Evolutionary conservation across 257 asterid species (phyloP), one percentile per base, ranked within the genome.

Genomic region (Lantana camara): DNA sequence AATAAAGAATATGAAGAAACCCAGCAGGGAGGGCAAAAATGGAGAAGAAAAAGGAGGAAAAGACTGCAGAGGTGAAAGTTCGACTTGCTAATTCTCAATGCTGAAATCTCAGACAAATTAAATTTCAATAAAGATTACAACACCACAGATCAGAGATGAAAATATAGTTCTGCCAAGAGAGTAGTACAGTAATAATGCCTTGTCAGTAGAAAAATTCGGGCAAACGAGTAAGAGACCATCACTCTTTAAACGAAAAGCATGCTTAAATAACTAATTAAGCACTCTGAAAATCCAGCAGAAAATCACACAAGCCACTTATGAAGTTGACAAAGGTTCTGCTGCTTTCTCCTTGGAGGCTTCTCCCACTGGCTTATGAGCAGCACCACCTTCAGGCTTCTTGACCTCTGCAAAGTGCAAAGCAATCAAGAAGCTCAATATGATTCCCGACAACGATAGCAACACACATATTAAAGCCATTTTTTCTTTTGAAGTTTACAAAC

Each of bases 311-410:
- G 69, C 63, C 66, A 49, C 49, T 83, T 53, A 81, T 66, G 84
- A 34, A 73, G 78, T 78, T 3, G 74, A 19, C n/a, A 57, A 45
- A 2, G 79, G 16, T 27, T 27, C 32, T 42, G 72, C 80, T 15
- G 71, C 80, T 75, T 77, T 80, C 59, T 60, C 81, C 57, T 75
- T 75, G 0, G 82, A 41, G 42, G 77, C 70, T 57, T 70, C 82
- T 41, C 55, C 83, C 50, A 29, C 79, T 15, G 53, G 73, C 73
- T 62, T 70, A n/a, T 67, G 78, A 20, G 29, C 81, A 41, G 48
- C 78, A 42, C 57, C 64, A 57, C 48, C 82, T 22, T 63, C 90
- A 0, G 94, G 83, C 67, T 76, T 75, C 50, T 67, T 54, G 12
- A 78, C 54, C 67, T 85, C 91, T 75, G 77, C 77, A 52, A 61